phyloP scores from a whole-genome alignment of 1,284 basidiomycete genomes.

The Cerioporus squamosus region DNA sequence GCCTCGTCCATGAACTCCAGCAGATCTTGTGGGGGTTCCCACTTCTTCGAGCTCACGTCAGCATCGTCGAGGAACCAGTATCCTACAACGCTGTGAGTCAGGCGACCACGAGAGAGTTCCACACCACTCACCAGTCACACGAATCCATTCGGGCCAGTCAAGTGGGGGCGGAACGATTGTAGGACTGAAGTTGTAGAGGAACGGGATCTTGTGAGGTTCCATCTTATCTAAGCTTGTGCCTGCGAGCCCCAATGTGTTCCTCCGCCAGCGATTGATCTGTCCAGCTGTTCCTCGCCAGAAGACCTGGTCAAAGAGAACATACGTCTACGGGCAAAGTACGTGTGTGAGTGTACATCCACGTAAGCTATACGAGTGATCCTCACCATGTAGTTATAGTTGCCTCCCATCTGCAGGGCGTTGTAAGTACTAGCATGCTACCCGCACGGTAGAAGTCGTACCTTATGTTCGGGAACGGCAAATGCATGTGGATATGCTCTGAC shows the following conservation, averaged over 20 bases:
- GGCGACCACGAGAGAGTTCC: neutral
- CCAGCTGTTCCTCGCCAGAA: conserved; percentile 95
- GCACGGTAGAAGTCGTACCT: conserved; percentile 51
- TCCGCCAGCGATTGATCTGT: conserved; percentile 95
- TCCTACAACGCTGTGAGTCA: conserved; percentile 48
- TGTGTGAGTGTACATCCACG: too few relatives aligned
- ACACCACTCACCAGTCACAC: conserved; percentile 74
- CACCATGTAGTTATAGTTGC: conserved; percentile 97
- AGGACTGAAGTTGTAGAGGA: conserved; percentile 97
- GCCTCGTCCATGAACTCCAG: conserved; percentile 84
- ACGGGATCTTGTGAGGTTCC: conserved; percentile 96
- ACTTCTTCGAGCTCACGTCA: conserved; percentile 85
- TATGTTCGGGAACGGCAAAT: conserved; percentile 93
- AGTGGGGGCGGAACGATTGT: conserved; percentile 86
- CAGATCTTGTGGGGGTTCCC: conserved; percentile 83
- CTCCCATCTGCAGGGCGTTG: conserved; percentile 74
- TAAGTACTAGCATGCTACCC: conserved; percentile 20
- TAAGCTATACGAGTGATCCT: conserved; percentile 8
- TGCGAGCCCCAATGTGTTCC: conserved; percentile 75
- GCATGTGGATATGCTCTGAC: conserved; percentile 93
- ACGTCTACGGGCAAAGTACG: conserved; percentile 55
- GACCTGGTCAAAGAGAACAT: conserved; percentile 96
- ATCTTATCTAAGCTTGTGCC: conserved; percentile 90
- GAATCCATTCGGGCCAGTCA: conserved; percentile 99
- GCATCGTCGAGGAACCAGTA: conserved; percentile 97